Conservation (phyloP, 371 early-diverging fungal genomes). For the Haplosporangium sp. region DNA sequence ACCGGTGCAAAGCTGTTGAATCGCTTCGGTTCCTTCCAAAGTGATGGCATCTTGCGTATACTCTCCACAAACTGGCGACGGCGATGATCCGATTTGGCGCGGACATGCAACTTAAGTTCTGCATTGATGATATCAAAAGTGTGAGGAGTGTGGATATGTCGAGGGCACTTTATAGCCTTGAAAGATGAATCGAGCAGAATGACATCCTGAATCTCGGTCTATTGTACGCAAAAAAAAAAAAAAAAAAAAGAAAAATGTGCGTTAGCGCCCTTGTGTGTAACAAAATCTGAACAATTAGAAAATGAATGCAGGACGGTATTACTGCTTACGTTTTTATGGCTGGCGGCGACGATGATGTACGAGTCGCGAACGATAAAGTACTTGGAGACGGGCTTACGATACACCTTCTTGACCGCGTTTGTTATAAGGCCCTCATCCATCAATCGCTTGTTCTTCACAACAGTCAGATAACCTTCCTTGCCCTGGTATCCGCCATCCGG, state of each 20-base stretch:
- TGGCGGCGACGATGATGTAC: constrained; percentile 49
- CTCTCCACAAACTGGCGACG: constrained; percentile 53
- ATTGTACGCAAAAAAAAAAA: background rate
- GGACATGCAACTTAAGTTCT: constrained; percentile 50
- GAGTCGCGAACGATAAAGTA: constrained; percentile 55
- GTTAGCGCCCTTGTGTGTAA: background rate
- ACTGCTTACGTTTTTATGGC: constrained; percentile 51
- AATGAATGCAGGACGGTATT: background rate
- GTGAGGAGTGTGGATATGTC: constrained; percentile 49
- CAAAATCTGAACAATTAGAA: background rate
- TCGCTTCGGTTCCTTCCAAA: constrained; percentile 59
- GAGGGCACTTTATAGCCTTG: constrained; percentile 42
- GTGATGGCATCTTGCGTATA: constrained; percentile 52
- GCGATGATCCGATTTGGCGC: constrained; percentile 49
- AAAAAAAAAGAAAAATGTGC: background rate
- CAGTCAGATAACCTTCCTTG: constrained; percentile 53
- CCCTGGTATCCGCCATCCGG: constrained; percentile 55
- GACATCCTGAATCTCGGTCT: constrained; percentile 54
- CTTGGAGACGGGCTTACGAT: constrained; percentile 50
- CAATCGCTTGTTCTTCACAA: constrained; percentile 46
- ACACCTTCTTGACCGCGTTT: constrained; percentile 49
- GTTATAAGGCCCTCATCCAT: constrained; percentile 52
- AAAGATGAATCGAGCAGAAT: constrained; percentile 53
- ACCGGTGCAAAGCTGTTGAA: constrained; percentile 88
- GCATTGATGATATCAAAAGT: constrained; percentile 50